A percentile compares a stretch with the other conserved stretches of the same genome.
phyloP scores from a whole-genome alignment of 2,329 filamentous ascomycete genomes.

The Penicillium expansum region DNA sequence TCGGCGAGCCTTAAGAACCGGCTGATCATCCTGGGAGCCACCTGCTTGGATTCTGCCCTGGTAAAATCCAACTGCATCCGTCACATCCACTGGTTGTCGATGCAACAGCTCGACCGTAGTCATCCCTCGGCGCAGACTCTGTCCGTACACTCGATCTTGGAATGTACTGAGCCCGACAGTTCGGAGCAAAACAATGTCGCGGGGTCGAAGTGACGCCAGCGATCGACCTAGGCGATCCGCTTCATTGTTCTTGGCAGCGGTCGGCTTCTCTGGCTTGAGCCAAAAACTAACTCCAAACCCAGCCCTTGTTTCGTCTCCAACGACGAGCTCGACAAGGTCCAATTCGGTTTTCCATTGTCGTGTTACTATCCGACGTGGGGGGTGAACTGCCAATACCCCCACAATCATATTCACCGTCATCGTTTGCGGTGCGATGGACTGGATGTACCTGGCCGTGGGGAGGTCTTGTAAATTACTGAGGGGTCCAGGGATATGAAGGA shows the following conservation, averaged over 20 bases:
- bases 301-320: constrained; percentile 80
- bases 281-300: constrained; percentile 84
- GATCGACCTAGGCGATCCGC: constrained; percentile 39
- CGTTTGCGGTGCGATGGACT: constrained; percentile 71
- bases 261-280: constrained; percentile 52
- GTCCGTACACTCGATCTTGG: constrained; percentile 74
- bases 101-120: constrained; percentile 69
- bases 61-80: constrained; percentile 58
- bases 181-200: constrained; percentile 75
- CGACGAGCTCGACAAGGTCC: constrained; percentile 70
- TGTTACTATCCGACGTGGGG: constrained; percentile 66
- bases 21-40: constrained; percentile 42
- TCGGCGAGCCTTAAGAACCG: constrained; percentile 61
- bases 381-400: constrained; percentile 69
- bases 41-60: constrained; percentile 45
- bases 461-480: constrained; percentile 67
- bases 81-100: constrained; percentile 52
- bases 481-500: constrained; percentile 41
- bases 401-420: constrained; percentile 80
- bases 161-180: constrained; percentile 79
- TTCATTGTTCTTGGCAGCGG: constrained; percentile 14
- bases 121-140: constrained; percentile 70
- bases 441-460: constrained; percentile 64
- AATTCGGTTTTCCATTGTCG: constrained; percentile 51
- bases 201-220: constrained; percentile 55